Evolutionary conservation across 805 yeast species (phyloP).

Genomic region (Hanseniaspora lachancei): DNA sequence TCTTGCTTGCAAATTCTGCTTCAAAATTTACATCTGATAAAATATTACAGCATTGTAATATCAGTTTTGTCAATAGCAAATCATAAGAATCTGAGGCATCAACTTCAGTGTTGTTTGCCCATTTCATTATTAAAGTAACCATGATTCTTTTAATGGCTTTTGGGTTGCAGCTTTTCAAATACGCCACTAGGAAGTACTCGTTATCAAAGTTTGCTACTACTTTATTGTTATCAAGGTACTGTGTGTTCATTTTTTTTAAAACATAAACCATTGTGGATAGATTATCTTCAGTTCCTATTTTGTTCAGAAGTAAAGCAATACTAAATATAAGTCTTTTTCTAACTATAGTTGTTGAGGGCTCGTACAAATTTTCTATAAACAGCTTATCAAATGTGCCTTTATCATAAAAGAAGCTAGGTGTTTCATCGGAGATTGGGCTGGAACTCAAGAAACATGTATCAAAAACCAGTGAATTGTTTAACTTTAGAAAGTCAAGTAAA

Average conservation of each 20-base stretch:
- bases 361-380: conserved; percentile 1
- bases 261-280: background rate
- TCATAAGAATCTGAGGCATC: conserved; percentile 14
- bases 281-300: background rate
- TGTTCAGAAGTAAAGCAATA: background rate
- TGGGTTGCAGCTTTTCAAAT: conserved; percentile 14
- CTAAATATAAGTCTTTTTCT: conserved; percentile 1
- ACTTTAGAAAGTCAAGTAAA: background rate
- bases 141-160: background rate
- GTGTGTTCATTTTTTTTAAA: conserved; percentile 3
- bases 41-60: conserved; percentile 15
- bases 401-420: background rate
- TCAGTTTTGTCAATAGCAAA: conserved; percentile 18
- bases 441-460: background rate
- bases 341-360: background rate
- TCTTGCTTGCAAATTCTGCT: conserved; percentile 15
- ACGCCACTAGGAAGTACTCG: background rate
- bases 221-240: conserved; percentile 1
- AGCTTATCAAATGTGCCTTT: background rate
- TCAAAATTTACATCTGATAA: conserved; percentile 11
- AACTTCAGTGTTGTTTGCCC: conserved; percentile 13
- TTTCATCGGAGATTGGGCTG: background rate
- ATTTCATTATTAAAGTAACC: conserved; percentile 5
- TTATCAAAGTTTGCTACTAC: background rate
- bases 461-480: background rate